These are phyloP conservation scores for Tylopilus rubrobrunneus DNA, from an alignment of 768 basidiomycete species.

Conservation along the genomic window DNA sequence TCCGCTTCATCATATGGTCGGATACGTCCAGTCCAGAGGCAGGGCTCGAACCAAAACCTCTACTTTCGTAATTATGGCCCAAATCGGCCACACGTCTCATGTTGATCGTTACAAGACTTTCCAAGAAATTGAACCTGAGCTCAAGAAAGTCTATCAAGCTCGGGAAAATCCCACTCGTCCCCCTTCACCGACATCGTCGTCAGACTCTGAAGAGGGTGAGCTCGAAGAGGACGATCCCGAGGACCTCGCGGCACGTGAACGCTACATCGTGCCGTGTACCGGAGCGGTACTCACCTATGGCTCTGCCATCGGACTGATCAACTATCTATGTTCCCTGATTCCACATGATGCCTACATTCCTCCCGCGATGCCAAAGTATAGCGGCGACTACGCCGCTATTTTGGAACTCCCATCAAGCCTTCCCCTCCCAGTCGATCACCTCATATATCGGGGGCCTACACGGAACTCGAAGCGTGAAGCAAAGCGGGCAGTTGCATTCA, in stretches of 20 bases:
- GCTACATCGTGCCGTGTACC: constrained; percentile 66
- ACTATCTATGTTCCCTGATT: constrained; percentile 74
- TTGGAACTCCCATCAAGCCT: constrained; percentile 67
- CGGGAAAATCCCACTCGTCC: constrained; percentile 37
- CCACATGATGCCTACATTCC: constrained; percentile 69
- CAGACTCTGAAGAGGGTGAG: constrained; percentile 32
- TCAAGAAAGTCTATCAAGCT: constrained; percentile 59
- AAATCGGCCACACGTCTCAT: constrained; percentile 52
- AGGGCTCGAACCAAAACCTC: constrained; percentile 75
- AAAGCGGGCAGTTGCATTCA: constrained; percentile 77
- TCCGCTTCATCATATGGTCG: constrained; percentile 74
- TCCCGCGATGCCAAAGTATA: constrained; percentile 54
- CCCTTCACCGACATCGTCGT: constrained; percentile 21
- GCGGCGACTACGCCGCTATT: constrained; percentile 52
- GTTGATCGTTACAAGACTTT: constrained; percentile 57
- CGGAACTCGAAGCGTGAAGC: constrained; percentile 75
- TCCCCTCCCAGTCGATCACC: constrained; percentile 51
- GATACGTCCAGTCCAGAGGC: constrained; percentile 87
- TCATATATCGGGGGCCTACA: constrained; percentile 55
- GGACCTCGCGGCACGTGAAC: constrained; percentile 65
- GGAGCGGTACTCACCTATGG: constrained; percentile 80
- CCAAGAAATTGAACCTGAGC: constrained; percentile 56
- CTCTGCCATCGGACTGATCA: constrained; percentile 65
- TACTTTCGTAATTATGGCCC: constrained; percentile 79
- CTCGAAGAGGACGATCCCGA: constrained; percentile 45